Evolutionary conservation across 139 green algal genomes (phyloP).

Genomic region (Pycnococcus provasolii): DNA sequence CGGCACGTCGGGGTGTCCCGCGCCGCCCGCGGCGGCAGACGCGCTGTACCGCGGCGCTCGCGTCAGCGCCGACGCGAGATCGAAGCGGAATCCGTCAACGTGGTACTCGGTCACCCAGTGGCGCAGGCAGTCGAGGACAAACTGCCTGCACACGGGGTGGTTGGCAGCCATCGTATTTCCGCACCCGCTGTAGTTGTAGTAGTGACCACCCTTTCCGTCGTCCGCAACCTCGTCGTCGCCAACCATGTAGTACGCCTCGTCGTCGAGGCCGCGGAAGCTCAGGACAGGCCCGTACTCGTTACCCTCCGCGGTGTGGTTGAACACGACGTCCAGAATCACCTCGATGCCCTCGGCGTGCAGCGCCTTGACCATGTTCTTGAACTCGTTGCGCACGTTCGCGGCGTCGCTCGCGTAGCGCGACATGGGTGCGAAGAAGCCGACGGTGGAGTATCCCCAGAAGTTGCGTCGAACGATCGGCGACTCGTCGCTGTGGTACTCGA

Average conservation of each 20-base stretch:
- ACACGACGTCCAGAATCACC: conserved; percentile 96
- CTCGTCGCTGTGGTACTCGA: conserved; percentile 88
- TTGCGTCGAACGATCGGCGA: conserved; percentile 81
- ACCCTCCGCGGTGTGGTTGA: conserved; percentile 97
- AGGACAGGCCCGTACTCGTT: conserved; percentile 80
- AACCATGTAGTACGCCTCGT: conserved; percentile 96
- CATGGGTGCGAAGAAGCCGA: conserved; percentile 93
- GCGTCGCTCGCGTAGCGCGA: conserved; percentile 47
- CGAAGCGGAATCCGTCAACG: conserved; percentile 69
- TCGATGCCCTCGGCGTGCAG: conserved; percentile 85
- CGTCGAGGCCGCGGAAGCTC: conserved; percentile 93
- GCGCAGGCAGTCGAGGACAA: conserved; percentile 89
- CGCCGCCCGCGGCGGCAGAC: conserved; percentile 35
- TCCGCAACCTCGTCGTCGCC: conserved; percentile 14
- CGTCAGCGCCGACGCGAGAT: conserved; percentile 92
- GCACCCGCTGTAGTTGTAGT: conserved; percentile 96
- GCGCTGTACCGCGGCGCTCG: conserved; percentile 26
- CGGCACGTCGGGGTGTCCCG: conserved; percentile 54
- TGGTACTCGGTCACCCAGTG: conserved; percentile 83
- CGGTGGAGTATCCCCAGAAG: conserved; percentile 96
- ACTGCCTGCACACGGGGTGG: conserved; percentile 73
- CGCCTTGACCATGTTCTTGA: conserved; percentile 83
- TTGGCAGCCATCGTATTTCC: conserved; percentile 99
- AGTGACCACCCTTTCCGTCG: conserved; percentile 33
- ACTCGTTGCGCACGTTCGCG: conserved; percentile 48